Evolutionary conservation across 1,284 basidiomycete species (phyloP), one percentile per base, ranked within the genome.

Genomic region (Cutaneotrichosporon cutaneum): DNA sequence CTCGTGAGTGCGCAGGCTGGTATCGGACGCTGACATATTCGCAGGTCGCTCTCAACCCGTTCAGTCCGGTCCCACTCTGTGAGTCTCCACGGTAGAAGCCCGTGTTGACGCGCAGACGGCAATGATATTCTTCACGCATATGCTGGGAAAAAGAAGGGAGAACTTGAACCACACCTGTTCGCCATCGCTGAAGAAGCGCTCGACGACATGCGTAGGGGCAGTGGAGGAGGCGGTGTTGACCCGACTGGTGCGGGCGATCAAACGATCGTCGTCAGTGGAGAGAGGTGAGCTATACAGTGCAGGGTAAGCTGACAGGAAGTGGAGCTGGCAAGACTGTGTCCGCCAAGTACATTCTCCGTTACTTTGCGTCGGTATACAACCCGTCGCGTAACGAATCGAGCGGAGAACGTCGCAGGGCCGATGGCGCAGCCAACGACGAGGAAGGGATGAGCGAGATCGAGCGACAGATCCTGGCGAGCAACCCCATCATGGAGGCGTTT

Each of bases 261-360:
- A 81, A 99, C 96, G 6, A 98, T 99, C 75, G 97, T 99, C 68
- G 96, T 99, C 65, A 95, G 92, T 56, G 96, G 96, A 72, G 96
- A 99, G 82, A 95, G 92, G 92, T 94, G 74, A 68, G 83, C 79
- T 42, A 8, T 42, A n/a, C n/a, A 9, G n/a, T n/a, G 22, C 3
- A 61, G 26, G 39, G 45, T 57, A 26, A 42, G 21, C 50, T 56
- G 44, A 58, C 39, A 2, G 22, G 10, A 65, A 94, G 92, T 84
- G 96, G 96, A 81, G 96, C 96, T 56, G 96, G 96, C 61, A 99
- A 99, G 83, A 99, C 96, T 0, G 96, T 99, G 81, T 97, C 94
- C 48, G 92, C 96, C 58, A 99, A 99, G 83, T 96, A 94, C 82
- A 99, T 99, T 78, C 94, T 99, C 88, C 88, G 96, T 63, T 99